These are phyloP conservation scores for Sherardia arvensis DNA, from an alignment of 257 asterid species.

Conservation along the genomic window DNA sequence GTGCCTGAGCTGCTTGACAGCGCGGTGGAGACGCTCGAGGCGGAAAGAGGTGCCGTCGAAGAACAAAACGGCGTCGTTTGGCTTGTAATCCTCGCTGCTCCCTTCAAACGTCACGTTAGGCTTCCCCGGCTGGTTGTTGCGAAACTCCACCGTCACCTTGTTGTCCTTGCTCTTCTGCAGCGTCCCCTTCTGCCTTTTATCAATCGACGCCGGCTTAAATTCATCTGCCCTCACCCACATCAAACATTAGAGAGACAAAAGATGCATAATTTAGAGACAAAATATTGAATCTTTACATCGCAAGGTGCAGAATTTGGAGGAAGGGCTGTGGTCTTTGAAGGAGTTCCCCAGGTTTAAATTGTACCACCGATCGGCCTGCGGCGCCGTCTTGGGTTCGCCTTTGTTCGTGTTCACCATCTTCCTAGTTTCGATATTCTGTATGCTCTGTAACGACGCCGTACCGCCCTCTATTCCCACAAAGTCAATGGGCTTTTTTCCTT, in stretches of 20 bases:
- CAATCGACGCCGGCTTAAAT: slow-evolving; percentile 96
- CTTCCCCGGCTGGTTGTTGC: slow-evolving; percentile 76
- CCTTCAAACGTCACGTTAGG: slow-evolving; percentile 89
- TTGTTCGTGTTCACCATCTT: slow-evolving; percentile 56
- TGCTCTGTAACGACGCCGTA: background rate
- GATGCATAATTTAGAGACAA: background rate
- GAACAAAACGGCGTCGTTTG: slow-evolving; percentile 82
- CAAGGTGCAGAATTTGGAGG: slow-evolving; percentile 94
- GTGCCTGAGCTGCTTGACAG: slow-evolving; percentile 87
- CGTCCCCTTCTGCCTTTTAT: slow-evolving; percentile 74
- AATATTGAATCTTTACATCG: slow-evolving; percentile 46
- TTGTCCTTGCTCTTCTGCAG: slow-evolving; percentile 88
- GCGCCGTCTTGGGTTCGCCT: slow-evolving; percentile 72
- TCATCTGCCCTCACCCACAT: slow-evolving; percentile 44
- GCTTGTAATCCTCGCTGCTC: slow-evolving; percentile 86
- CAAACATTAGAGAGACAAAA: background rate
- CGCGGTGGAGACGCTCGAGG: slow-evolving; percentile 81
- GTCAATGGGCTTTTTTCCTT: too few species aligned
- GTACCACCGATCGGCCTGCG: slow-evolving; percentile 87
- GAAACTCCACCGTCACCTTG: slow-evolving; percentile 78
- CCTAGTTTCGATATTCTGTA: background rate
- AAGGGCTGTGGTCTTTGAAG: slow-evolving; percentile 64
- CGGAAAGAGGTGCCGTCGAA: slow-evolving; percentile 81
- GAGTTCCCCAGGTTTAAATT: slow-evolving; percentile 81
- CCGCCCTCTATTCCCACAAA: background rate